Evolutionary conservation across 2,329 filamentous ascomycete genomes (phyloP), one percentile per base, ranked within the genome.

Genomic region (Ceratocystis alfenasii): DNA sequence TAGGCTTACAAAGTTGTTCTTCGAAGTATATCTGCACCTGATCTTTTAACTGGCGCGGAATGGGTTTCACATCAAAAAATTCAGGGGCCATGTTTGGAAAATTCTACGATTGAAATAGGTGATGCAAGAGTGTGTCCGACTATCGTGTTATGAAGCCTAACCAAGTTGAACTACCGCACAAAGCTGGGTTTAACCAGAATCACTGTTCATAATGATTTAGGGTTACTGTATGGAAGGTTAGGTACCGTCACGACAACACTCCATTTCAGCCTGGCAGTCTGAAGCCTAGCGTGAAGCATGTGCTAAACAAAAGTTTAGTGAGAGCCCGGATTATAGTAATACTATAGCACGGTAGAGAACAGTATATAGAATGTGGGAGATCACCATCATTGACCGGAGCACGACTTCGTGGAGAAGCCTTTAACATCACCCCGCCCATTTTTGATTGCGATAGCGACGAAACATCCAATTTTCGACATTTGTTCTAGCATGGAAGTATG

Each of bases 401-500:
- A 57, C 33, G 36, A 57, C 44, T 3, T 45, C 53, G 10, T 30
- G 22, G n/a, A 59, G 33, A 45, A 59, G 50, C 53, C 50, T 46
- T 65, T 6, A 63, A 28, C 30, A 44, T 30, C 53, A 20, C 33
- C 6, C 36, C 48, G 53, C 30, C 63, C 53, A 33, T 65, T 20
- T 65, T 65, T 59, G 25, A 59, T 20, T 22, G n/a, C 59, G 36
- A 50, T 46, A 46, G 41, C 33, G 53, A 65, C 53, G 44, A 65
- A 60, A 46, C 63, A 60, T 65, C 63, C 36, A 60, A 65, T 48
- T 50, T 28, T 65, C 44, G 50, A 62, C 69, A 70, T 66, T 81
- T 77, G 68, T 68, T 84, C 80, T 83, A 72, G 81, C 81, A 83
- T 79, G 75, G 74, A 82, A 59, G 55, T 83, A 81, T 84, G 81